These are phyloP conservation scores for Microbotryum intermedium DNA, from an alignment of 1,284 basidiomycete genomes.

Conservation along the genomic window DNA sequence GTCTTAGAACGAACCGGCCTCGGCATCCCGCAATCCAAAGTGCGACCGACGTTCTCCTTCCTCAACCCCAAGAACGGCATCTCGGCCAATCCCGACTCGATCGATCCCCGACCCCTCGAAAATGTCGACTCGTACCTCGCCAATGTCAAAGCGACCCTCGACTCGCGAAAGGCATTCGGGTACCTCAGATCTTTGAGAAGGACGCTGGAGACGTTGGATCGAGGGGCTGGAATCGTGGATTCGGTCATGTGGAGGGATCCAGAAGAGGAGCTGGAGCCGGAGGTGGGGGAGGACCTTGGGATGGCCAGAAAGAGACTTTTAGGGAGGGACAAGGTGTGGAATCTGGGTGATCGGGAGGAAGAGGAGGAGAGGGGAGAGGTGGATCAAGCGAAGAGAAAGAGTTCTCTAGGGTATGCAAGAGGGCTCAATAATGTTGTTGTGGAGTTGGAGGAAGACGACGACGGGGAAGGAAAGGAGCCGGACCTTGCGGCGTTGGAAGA, in stretches of 20 bases:
- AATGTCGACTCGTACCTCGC: slow-evolving; percentile 11
- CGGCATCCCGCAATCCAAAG: too few species aligned
- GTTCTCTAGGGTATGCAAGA: slow-evolving; percentile 14
- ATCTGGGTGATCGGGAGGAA: slow-evolving; percentile 10
- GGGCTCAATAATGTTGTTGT: slow-evolving; percentile 20
- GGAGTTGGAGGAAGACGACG: slow-evolving; percentile 15
- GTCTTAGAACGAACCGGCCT: too few species aligned
- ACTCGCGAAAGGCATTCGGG: slow-evolving; percentile 21
- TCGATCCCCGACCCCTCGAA: too few species aligned
- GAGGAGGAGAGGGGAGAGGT: slow-evolving; percentile 3
- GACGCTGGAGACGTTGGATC: slow-evolving; percentile 31
- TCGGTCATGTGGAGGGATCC: slow-evolving; percentile 30
- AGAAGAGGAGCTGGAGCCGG: slow-evolving; percentile 19
- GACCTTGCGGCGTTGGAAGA: background rate
- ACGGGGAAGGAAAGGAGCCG: slow-evolving; percentile 1
- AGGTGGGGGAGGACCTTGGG: slow-evolving; percentile 8
- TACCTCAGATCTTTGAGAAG: slow-evolving; percentile 22
- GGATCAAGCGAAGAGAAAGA: slow-evolving; percentile 5
- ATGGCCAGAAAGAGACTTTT: slow-evolving; percentile 5
- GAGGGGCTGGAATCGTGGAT: slow-evolving; percentile 18
- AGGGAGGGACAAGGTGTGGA: slow-evolving; percentile 6
- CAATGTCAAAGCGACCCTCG: slow-evolving; percentile 8
- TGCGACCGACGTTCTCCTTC: too few species aligned
- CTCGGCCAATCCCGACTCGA: too few species aligned
- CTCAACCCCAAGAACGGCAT: too few species aligned